phyloP scores from a whole-genome alignment of 2,329 filamentous ascomycete species.

The Ilyonectria destructans region DNA sequence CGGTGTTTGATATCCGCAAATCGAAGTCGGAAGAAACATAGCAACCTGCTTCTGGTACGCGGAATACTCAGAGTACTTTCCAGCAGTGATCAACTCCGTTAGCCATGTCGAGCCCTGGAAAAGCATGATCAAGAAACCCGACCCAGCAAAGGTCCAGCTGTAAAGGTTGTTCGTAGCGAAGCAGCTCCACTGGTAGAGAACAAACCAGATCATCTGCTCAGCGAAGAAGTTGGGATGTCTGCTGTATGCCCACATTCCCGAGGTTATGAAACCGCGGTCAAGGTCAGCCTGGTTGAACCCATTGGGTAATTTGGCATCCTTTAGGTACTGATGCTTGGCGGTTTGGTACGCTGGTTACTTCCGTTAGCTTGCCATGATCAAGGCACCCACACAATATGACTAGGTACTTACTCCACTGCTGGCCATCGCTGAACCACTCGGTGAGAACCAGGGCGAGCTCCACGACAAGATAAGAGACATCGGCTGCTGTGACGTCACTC shows the following conservation, averaged over 20 bases:
- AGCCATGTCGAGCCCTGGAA: slow-evolving; percentile 93
- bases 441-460: slow-evolving; percentile 69
- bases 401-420: slow-evolving; percentile 83
- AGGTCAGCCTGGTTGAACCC: slow-evolving; percentile 81
- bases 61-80: slow-evolving; percentile 91
- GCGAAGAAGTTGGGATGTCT: slow-evolving; percentile 96
- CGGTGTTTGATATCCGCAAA: slow-evolving; percentile 62
- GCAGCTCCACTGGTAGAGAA: slow-evolving; percentile 91
- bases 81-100: slow-evolving; percentile 84
- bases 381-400: not conserved
- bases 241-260: slow-evolving; percentile 89
- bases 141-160: slow-evolving; percentile 85
- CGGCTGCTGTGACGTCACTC: slow-evolving; percentile 61
- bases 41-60: slow-evolving; percentile 88
- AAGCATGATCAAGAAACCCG: slow-evolving; percentile 79
- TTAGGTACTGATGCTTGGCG: slow-evolving; percentile 84
- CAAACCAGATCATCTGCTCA: slow-evolving; percentile 92
- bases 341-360: slow-evolving; percentile 77
- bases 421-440: slow-evolving; percentile 90
- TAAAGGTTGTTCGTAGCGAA: slow-evolving; percentile 79
- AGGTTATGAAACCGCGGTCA: slow-evolving; percentile 89
- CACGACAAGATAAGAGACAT: slow-evolving; percentile 65
- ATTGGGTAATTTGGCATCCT: slow-evolving; percentile 79
- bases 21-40: slow-evolving; percentile 81
- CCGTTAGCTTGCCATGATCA: slow-evolving; percentile 17